A percentile compares a stretch with the other conserved stretches of the same genome.
Evolutionary conservation across 805 yeast species (phyloP).

Genomic region (Candida manassasensis): DNA sequence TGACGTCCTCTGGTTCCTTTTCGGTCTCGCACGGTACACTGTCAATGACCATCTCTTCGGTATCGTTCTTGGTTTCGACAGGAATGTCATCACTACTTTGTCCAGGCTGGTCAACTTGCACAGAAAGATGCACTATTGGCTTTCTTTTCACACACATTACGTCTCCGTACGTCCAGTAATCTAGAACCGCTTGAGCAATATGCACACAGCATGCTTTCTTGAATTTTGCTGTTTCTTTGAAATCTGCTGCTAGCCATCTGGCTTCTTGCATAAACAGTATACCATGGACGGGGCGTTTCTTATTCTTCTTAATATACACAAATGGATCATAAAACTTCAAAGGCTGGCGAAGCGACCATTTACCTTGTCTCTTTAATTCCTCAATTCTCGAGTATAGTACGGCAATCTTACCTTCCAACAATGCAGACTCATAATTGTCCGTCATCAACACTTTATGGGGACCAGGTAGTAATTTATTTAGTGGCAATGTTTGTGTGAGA

Average conservation of each 20-base stretch:
- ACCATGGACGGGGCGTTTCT: constrained; percentile 56
- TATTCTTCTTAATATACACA: constrained; percentile 12
- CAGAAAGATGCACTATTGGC: constrained; percentile 35
- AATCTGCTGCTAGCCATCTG: constrained; percentile 79
- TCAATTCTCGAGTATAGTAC: constrained; percentile 88
- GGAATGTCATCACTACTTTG: neutral
- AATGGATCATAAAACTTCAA: constrained; percentile 66
- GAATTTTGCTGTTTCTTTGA: constrained; percentile 62
- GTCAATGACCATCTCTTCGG: too few relatives aligned
- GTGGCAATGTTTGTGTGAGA: constrained; percentile 81
- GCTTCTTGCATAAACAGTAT: constrained; percentile 71
- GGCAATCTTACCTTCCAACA: constrained; percentile 86
- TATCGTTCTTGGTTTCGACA: neutral
- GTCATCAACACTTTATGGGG: constrained; percentile 85
- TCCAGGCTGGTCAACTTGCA: neutral
- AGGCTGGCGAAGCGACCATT: constrained; percentile 92
- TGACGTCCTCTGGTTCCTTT: too few relatives aligned
- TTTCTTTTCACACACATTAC: constrained; percentile 53
- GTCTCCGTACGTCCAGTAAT: constrained; percentile 71
- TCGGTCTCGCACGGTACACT: too few relatives aligned
- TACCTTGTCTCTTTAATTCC: constrained; percentile 78
- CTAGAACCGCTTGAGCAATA: constrained; percentile 68
- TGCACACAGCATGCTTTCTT: constrained; percentile 66
- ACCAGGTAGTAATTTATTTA: constrained; percentile 73
- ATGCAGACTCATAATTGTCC: constrained; percentile 76